Percentiles rank a stretch among this genome's conserved stretches.
phyloP scores from a whole-genome alignment of 345 rosid genomes.

The Citrus australasica region DNA sequence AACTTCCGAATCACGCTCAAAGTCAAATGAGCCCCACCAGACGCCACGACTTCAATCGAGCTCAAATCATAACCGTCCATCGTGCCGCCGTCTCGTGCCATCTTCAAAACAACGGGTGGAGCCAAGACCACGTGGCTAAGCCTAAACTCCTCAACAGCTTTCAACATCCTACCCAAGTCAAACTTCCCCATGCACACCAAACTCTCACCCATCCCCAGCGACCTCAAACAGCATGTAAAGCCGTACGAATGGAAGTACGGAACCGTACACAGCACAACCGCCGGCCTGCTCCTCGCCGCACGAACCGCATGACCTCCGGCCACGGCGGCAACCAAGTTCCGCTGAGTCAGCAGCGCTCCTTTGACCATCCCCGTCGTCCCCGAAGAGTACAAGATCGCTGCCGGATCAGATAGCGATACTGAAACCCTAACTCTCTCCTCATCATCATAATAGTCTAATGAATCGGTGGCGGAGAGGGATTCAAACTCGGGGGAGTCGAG shows the following conservation, averaged over 20 bases:
- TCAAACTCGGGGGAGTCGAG: conserved; percentile 50
- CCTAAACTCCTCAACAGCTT: conserved; percentile 26
- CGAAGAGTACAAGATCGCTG: conserved; percentile 59
- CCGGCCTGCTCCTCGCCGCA: conserved; percentile 20
- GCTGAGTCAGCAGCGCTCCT: conserved; percentile 53
- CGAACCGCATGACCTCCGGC: conserved; percentile 26
- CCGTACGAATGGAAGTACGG: conserved; percentile 60
- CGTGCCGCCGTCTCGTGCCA: conserved; percentile 23
- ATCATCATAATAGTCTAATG: not conserved
- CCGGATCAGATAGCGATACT: conserved; percentile 51
- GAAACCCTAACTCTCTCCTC: conserved; percentile 11
- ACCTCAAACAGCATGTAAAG: conserved; percentile 25
- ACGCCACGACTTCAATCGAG: conserved; percentile 42
- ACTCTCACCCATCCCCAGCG: conserved; percentile 40
- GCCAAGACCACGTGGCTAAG: conserved; percentile 45
- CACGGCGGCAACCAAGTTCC: conserved; percentile 29
- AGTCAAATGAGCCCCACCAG: conserved; percentile 47
- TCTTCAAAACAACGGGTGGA: conserved; percentile 40
- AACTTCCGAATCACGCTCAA: conserved; percentile 26
- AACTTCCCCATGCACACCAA: conserved; percentile 31
- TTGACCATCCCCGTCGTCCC: conserved; percentile 58
- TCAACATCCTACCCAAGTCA: conserved; percentile 23
- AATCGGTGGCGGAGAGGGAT: conserved; percentile 25
- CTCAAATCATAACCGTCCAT: conserved; percentile 38
- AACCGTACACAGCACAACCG: conserved; percentile 36